Conservation (phyloP, 2,329 filamentous ascomycete species). For the Diplodia sapinea region DNA sequence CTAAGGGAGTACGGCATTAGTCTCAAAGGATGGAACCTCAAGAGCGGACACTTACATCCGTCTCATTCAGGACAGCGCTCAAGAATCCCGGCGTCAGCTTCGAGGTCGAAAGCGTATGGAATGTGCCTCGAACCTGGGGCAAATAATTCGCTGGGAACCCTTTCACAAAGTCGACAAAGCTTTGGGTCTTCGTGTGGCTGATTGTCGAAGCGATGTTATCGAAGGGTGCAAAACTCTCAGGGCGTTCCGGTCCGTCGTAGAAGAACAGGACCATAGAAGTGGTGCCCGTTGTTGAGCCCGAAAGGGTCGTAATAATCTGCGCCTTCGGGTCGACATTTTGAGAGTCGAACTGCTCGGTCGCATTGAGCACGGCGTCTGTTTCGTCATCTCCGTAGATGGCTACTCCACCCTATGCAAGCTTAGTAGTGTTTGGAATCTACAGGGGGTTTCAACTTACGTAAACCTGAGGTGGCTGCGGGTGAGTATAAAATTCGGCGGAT, state of each 20-base stretch:
- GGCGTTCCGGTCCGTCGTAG: background rate
- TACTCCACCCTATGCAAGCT: background rate
- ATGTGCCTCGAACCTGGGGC: background rate
- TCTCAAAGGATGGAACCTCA: background rate
- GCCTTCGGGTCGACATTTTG: background rate
- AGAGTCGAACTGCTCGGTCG: background rate
- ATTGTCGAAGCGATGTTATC: background rate
- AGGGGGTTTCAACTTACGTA: background rate
- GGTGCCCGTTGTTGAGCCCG: background rate
- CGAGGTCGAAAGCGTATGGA: constrained; percentile 10
- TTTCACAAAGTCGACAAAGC: background rate
- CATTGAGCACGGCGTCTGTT: background rate
- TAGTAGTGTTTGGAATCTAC: background rate
- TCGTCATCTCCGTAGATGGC: background rate
- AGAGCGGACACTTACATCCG: background rate
- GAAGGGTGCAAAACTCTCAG: background rate
- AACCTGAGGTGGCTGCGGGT: background rate
- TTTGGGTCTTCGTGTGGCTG: background rate
- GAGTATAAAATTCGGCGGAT: background rate
- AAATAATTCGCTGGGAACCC: constrained; percentile 6
- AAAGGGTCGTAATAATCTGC: constrained; percentile 6
- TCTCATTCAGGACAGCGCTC: background rate
- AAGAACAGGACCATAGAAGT: background rate
- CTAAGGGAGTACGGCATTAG: background rate
- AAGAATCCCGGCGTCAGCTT: background rate